These are phyloP conservation scores for Lactifluus hygrophoroides DNA, from an alignment of 768 basidiomycete species.

Conservation along the genomic window DNA sequence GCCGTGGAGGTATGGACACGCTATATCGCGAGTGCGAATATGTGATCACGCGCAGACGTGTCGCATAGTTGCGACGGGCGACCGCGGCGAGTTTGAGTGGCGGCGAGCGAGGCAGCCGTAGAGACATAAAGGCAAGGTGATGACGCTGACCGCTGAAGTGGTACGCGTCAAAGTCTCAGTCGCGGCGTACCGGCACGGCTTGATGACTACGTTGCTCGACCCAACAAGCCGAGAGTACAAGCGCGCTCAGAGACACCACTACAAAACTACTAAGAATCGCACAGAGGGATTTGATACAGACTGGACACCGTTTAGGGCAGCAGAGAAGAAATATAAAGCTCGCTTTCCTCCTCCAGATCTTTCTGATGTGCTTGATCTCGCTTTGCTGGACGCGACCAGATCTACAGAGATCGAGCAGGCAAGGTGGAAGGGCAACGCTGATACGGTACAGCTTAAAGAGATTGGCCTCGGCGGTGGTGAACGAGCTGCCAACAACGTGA, in stretches of 20 bases:
- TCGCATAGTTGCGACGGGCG: constrained; percentile 20
- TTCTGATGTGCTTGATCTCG: constrained; percentile 58
- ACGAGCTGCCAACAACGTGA: background rate
- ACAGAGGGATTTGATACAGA: constrained; percentile 35
- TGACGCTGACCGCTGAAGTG: background rate
- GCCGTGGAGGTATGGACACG: constrained; percentile 16
- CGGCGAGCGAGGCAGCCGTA: constrained; percentile 63
- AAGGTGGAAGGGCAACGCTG: constrained; percentile 39
- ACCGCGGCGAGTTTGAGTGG: constrained; percentile 36
- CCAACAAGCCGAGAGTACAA: constrained; percentile 47
- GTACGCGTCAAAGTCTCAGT: background rate
- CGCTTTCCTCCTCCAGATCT: constrained; percentile 73
- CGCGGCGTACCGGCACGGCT: background rate
- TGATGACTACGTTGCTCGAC: constrained; percentile 28
- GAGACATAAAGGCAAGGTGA: constrained; percentile 42
- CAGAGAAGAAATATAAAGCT: constrained; percentile 76
- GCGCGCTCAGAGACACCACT: constrained; percentile 46
- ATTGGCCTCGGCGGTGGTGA: constrained; percentile 24
- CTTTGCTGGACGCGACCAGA: constrained; percentile 35
- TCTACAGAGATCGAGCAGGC: constrained; percentile 36
- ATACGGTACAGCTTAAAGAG: constrained; percentile 30
- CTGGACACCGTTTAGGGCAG: constrained; percentile 69
- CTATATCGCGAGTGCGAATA: constrained; percentile 5
- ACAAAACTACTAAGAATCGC: constrained; percentile 53
- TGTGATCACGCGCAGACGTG: constrained; percentile 17